These are phyloP conservation scores for Salix viminalis DNA, from an alignment of 345 rosid species.

Conservation along the genomic window DNA sequence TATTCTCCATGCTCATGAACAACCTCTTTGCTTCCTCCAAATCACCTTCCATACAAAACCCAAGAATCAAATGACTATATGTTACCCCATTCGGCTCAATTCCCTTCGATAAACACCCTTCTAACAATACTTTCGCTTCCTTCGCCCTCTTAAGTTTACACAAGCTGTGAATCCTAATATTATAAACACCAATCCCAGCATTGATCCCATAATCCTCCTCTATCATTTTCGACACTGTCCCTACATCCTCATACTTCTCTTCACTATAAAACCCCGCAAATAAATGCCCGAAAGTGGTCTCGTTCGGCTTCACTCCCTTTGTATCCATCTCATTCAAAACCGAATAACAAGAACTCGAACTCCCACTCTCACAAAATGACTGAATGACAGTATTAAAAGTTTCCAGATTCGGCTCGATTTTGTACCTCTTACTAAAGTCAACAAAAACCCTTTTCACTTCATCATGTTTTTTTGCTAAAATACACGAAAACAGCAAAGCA, in stretches of 20 bases:
- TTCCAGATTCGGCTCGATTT: constrained; percentile 56
- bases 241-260: constrained; percentile 68
- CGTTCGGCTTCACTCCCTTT: constrained; percentile 47
- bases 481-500: constrained; percentile 58
- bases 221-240: constrained; percentile 55
- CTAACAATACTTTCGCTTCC: constrained; percentile 61
- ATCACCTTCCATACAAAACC: constrained; percentile 62
- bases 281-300: constrained; percentile 44
- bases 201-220: constrained; percentile 44
- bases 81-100: constrained; percentile 48
- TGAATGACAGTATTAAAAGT: constrained; percentile 60
- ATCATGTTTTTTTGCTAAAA: constrained; percentile 50
- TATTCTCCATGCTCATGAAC: constrained; percentile 51
- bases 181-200: constrained; percentile 42
- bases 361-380: constrained; percentile 62
- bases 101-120: constrained; percentile 44
- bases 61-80: constrained; percentile 56
- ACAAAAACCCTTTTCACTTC: constrained; percentile 60
- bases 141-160: constrained; percentile 51
- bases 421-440: constrained; percentile 51
- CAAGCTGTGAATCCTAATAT: constrained; percentile 60
- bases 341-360: constrained; percentile 58
- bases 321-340: constrained; percentile 72
- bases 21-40: constrained; percentile 59
- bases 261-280: constrained; percentile 68